Percentiles rank a stretch among this genome's conserved stretches.
Conservation (phyloP, 352 stramenopile genomes). For the Phytophthora quininea region DNA sequence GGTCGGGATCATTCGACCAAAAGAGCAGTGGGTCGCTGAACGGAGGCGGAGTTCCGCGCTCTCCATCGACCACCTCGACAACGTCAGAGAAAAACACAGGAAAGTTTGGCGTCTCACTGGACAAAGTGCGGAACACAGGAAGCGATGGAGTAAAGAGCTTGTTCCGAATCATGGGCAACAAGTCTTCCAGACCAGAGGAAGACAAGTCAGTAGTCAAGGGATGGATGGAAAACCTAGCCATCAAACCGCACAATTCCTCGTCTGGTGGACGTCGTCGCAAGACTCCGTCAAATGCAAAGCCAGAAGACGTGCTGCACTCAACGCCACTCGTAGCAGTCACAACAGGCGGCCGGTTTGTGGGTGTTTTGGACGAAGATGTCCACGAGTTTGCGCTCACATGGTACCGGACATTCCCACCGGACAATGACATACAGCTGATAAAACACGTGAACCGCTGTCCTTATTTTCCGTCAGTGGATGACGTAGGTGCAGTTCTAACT, state of each 20-base stretch:
- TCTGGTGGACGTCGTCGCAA: conserved; percentile 35
- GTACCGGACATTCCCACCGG: conserved; percentile 62
- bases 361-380: conserved; percentile 63
- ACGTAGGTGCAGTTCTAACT: conserved; percentile 62
- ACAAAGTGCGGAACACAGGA: conserved; percentile 64
- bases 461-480: conserved; percentile 78
- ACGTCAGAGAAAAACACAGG: conserved; percentile 31
- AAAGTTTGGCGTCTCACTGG: conserved; percentile 59
- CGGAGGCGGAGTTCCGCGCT: conserved; percentile 13
- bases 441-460: conserved; percentile 56
- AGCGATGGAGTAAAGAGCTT: conserved; percentile 79
- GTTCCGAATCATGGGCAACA: conserved; percentile 74
- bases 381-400: conserved; percentile 69
- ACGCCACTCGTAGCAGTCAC: conserved; percentile 64
- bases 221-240: conserved; percentile 65
- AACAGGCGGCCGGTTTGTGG: conserved; percentile 53
- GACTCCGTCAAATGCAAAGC: conserved; percentile 18
- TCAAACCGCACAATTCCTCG: conserved; percentile 46
- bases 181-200: conserved; percentile 55
- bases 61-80: conserved; percentile 20
- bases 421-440: conserved; percentile 69
- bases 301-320: conserved; percentile 41
- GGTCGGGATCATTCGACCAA: conserved; percentile 65
- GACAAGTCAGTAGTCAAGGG: conserved; percentile 58
- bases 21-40: conserved; percentile 31